Evolutionary conservation across 2,329 filamentous ascomycete species (phyloP), one percentile per base, ranked within the genome.

Genomic region (Pestalotiopsis sp.): DNA sequence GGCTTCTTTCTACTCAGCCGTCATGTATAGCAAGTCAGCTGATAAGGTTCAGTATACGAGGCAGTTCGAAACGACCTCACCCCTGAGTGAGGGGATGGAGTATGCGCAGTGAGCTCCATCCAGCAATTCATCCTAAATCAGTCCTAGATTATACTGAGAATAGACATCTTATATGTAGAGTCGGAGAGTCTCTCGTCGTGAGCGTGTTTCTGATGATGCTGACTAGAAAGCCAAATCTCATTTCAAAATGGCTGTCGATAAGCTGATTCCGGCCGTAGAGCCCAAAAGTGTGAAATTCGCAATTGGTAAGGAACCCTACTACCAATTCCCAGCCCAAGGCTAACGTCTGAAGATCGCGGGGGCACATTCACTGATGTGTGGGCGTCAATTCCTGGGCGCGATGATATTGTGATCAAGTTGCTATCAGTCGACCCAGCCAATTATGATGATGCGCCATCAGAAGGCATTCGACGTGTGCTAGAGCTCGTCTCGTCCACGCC

Each of bases 351-450:
- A 67, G 66, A 67, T 56, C 57, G 66, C 4, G 66, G 66, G 23
- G 66, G 66, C 7, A 67, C 66, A 12, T 67, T 67, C 14, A 62
- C 58, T 14, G 66, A 67, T 67, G 57, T 62, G 4, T 88, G 90
- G 5, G 90, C 89, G 66, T 86, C 84, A 1, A 88, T 90, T 20
- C 85, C 85, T 71, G 90, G 91, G 82, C 84, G 88, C 76, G 89
- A 92, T 76, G 89, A 92, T 71, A 83, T 93, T 56, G 81, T 93
- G 66, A 91, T 94, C 78, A 94, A 94, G 77, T 83, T 94, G 0
- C 84, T 94, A 12, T 94, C 91, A 0, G 91, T 91, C 72, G 91
- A 93, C 73, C 90, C 90, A 0, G 81, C 83, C 23, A 92, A 92
- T 77, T 92, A 93, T 77, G 82, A 88, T 45, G 91, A 93, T 81